Base-by-base conservation (phyloP, 1,139 yeast genomes). In the Zygoascus hellenicus region DNA sequence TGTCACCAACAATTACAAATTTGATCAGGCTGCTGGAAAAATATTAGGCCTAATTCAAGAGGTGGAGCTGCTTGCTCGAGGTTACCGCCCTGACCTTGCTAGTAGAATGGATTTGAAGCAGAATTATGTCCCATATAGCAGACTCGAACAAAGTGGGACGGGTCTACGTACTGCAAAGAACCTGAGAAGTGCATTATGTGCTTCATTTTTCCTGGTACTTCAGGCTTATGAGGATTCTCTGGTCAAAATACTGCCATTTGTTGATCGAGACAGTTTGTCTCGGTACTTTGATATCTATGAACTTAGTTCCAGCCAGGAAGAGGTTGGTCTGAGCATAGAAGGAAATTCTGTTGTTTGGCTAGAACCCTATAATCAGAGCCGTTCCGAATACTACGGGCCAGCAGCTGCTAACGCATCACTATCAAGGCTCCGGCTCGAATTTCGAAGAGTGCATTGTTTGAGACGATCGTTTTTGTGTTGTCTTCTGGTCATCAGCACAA, bases 221-320 rank as follows among this genome's bases (percentile, higher is more conserved):
- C 52, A 63, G 42, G 46, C 62, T 32, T 47, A 61, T 40, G 45
- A 59, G 38, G 55, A 57, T 46, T 56, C 67, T 3, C 54, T 67
- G 33, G 55, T 56, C n/a, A 58, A 53, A 14, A 48, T 66, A 28
- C 47, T 67, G 2, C 57, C 59, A 2, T 51, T 54, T 49, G 63
- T 69, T 38, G 58, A 63, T 43, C 56, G 58, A 15, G 50, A 59
- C 3, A 72, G 69, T 30, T 54, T 72, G 22, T 68, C 69, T 47
- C 65, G 70, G 46, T 72, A 69, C 47, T 60, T 72, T 47, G 74
- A 67, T 22, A 65, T 73, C 9, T 74, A 74, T 54, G 72, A 69
- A 6, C 41, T 58, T 9, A 53, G 50, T 15, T 32, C 31, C 9
- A 9, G 34, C 11, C 36, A 37, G 16, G 13, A 34, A 38, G 42